Evolutionary conservation across 2,329 filamentous ascomycete genomes (phyloP).

Genomic region (Ophiocordyceps camponoti-leonardi): DNA sequence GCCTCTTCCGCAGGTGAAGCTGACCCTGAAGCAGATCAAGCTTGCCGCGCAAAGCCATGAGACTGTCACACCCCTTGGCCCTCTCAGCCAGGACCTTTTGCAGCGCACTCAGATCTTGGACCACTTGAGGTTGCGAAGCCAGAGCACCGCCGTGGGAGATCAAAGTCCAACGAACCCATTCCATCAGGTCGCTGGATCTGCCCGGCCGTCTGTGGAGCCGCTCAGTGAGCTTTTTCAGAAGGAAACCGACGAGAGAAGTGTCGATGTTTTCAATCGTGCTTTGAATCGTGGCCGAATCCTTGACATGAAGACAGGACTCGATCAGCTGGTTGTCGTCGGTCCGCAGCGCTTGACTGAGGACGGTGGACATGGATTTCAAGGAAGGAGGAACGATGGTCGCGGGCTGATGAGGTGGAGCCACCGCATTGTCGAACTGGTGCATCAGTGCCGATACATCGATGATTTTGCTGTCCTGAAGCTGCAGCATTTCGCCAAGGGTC

Average conservation of each 20-base stretch:
- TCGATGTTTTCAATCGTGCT: slow-evolving; percentile 84
- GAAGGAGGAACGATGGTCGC: slow-evolving; percentile 43
- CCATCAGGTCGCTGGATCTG: slow-evolving; percentile 75
- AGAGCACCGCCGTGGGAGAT: slow-evolving; percentile 84
- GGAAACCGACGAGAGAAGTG: slow-evolving; percentile 59
- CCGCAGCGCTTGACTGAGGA: slow-evolving; percentile 82
- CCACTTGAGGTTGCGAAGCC: slow-evolving; percentile 67
- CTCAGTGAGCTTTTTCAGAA: slow-evolving; percentile 74
- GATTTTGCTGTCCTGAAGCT: slow-evolving; percentile 52
- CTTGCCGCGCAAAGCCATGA: slow-evolving; percentile 85
- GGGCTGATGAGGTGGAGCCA: slow-evolving; percentile 21
- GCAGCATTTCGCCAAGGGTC: slow-evolving; percentile 76
- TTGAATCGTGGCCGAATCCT: slow-evolving; percentile 59
- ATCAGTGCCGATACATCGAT: slow-evolving; percentile 58
- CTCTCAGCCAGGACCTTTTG: slow-evolving; percentile 80
- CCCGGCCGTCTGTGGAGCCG: slow-evolving; percentile 76
- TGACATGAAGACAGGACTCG: slow-evolving; percentile 77
- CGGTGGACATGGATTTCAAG: slow-evolving; percentile 70
- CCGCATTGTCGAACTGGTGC: slow-evolving; percentile 18
- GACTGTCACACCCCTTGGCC: slow-evolving; percentile 61
- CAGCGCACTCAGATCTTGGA: slow-evolving; percentile 60
- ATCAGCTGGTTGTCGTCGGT: slow-evolving; percentile 83
- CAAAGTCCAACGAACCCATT: slow-evolving; percentile 92
- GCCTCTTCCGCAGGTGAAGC: slow-evolving; percentile 58
- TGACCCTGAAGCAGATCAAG: slow-evolving; percentile 88